Evolutionary conservation across 2,329 filamentous ascomycete species (phyloP).

Genomic region (Nemania serpens): DNA sequence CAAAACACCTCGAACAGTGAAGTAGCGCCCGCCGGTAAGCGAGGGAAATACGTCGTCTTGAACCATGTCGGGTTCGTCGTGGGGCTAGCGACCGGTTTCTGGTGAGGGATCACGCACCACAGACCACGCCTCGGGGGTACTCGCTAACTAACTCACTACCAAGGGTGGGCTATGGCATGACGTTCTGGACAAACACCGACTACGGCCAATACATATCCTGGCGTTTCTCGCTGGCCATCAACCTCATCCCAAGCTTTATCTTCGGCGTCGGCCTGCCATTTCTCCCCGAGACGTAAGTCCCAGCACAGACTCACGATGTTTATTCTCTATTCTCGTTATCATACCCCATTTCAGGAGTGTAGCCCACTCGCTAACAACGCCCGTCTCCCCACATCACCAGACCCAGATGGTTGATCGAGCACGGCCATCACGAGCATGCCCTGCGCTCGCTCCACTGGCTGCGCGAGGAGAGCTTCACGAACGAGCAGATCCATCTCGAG

Average conservation of each 20-base stretch:
- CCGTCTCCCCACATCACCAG: constrained; percentile 36
- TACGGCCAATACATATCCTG: constrained; percentile 55
- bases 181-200: constrained; percentile 53
- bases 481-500: constrained; percentile 47
- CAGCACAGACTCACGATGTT: background rate
- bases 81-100: constrained; percentile 59
- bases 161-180: constrained; percentile 61
- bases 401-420: constrained; percentile 63
- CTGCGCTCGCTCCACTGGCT: constrained; percentile 53
- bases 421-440: constrained; percentile 50
- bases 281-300: constrained; percentile 57
- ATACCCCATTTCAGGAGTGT: too few species aligned
- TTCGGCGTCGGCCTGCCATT: constrained; percentile 58
- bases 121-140: background rate
- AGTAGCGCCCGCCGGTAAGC: constrained; percentile 56
- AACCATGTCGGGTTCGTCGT: constrained; percentile 63
- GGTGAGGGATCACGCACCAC: constrained; percentile 45
- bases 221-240: constrained; percentile 57
- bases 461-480: constrained; percentile 49
- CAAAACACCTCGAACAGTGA: constrained; percentile 46
- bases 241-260: constrained; percentile 55
- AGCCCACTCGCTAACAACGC: background rate
- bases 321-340: too few species aligned
- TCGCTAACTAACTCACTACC: background rate
- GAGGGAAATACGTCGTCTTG: constrained; percentile 61